These are phyloP conservation scores for Debaryomycetaceae sp. DNA, from an alignment of 1,139 yeast genomes.

Conservation along the genomic window DNA sequence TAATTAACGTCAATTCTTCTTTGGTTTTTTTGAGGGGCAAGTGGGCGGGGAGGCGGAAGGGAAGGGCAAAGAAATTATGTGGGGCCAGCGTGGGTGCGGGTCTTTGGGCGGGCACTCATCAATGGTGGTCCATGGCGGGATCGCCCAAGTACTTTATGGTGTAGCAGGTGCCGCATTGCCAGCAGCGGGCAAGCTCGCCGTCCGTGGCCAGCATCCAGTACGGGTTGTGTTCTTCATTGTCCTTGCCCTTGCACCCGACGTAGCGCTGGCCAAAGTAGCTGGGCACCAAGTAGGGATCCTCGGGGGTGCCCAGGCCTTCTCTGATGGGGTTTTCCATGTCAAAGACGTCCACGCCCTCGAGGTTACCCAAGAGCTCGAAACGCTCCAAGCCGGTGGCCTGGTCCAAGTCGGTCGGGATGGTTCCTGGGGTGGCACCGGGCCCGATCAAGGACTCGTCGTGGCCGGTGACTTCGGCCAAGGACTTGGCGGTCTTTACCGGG, in stretches of 20 bases:
- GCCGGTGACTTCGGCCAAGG: conserved; percentile 70
- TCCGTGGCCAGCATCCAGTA: conserved; percentile 91
- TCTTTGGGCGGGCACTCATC: conserved; percentile 1
- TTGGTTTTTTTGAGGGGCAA: no score
- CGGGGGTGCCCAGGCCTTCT: conserved; percentile 74
- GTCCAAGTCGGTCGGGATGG: conserved; percentile 86
- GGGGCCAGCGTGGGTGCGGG: no score
- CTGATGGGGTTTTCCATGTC: conserved; percentile 83
- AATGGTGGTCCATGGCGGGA: conserved; percentile 33
- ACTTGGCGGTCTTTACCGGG: conserved; percentile 46
- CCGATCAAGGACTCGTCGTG: conserved; percentile 70
- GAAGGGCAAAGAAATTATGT: conserved; percentile 1
- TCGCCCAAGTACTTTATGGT: conserved; percentile 84
- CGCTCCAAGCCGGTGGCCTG: conserved; percentile 99
- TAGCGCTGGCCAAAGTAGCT: conserved; percentile 89
- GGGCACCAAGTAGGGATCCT: conserved; percentile 81
- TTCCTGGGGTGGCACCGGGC: conserved; percentile 75
- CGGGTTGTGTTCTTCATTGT: conserved; percentile 82
- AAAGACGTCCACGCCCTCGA: conserved; percentile 93
- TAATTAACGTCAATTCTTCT: no score
- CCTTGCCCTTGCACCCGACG: conserved; percentile 93
- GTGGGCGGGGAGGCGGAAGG: no score
- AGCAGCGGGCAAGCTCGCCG: conserved; percentile 84
- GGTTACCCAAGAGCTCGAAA: conserved; percentile 86
- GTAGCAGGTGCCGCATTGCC: conserved; percentile 98